Conservation (phyloP, 768 basidiomycete species). For the Naganishia vishniacii region DNA sequence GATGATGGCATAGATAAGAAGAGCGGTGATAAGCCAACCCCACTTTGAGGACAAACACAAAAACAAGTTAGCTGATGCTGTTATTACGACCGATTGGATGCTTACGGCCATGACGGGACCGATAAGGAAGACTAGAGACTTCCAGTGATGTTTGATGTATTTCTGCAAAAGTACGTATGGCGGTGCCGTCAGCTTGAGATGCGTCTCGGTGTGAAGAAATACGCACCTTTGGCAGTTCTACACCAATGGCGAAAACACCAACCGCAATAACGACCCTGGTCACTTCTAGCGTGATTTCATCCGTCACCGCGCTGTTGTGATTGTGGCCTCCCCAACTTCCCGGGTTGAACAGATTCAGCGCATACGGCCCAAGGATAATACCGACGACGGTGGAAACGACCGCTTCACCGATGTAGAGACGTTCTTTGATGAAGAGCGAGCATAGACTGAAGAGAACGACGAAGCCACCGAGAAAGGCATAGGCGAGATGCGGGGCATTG, state of each 20-base stretch:
- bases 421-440: slow-evolving; percentile 82
- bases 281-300: slow-evolving; percentile 81
- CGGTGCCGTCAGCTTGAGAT: not conserved
- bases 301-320: slow-evolving; percentile 53
- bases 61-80: not conserved
- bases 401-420: slow-evolving; percentile 91
- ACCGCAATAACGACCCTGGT: slow-evolving; percentile 90
- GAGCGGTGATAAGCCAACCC: slow-evolving; percentile 91
- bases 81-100: not conserved
- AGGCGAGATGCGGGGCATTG: slow-evolving; percentile 66
- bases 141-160: slow-evolving; percentile 91
- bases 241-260: slow-evolving; percentile 95
- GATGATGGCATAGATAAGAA: slow-evolving; percentile 81
- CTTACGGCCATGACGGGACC: slow-evolving; percentile 49
- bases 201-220: not conserved
- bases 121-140: slow-evolving; percentile 75
- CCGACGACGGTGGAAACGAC: slow-evolving; percentile 91
- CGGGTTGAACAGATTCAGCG: slow-evolving; percentile 74
- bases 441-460: slow-evolving; percentile 93
- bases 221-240: slow-evolving; percentile 71
- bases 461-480: slow-evolving; percentile 72
- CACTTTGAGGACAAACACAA: slow-evolving; percentile 60
- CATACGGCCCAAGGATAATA: slow-evolving; percentile 83
- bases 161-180: not conserved
- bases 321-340: slow-evolving; percentile 59